Percentiles rank a stretch among this genome's conserved stretches.
Conservation (phyloP, 345 rosid genomes). For the Salix caprea region DNA sequence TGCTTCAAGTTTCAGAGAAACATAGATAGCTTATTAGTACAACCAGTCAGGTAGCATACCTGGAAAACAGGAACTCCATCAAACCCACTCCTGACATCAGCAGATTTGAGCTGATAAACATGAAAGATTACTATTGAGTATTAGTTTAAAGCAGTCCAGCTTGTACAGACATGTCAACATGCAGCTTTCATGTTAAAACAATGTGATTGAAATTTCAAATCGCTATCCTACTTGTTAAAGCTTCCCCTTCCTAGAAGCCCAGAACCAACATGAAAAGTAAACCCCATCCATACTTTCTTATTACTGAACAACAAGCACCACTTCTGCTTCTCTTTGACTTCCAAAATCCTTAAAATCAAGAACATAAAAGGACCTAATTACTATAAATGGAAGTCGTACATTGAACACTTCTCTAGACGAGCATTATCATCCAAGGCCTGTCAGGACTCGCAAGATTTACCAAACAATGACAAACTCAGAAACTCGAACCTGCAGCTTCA, state of each 20-base stretch:
- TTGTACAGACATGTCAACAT: neutral
- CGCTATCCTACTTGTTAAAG: neutral
- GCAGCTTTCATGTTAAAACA: neutral
- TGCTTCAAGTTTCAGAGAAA: neutral
- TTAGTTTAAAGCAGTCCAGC: neutral
- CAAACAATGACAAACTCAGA: neutral
- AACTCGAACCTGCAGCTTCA: neutral
- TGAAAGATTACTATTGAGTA: slow-evolving; percentile 12
- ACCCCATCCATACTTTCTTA: neutral
- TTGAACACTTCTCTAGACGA: neutral
- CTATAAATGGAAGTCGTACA: too few relatives aligned
- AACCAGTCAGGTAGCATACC: slow-evolving; percentile 37
- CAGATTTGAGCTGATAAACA: slow-evolving; percentile 54
- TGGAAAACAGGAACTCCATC: slow-evolving; percentile 98
- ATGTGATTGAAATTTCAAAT: neutral
- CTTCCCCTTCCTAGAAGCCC: neutral
- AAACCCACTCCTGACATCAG: slow-evolving; percentile 51
- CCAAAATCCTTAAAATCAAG: neutral
- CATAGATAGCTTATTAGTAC: neutral
- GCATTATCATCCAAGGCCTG: neutral
- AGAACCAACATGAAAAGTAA: neutral
- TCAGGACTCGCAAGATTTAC: neutral
- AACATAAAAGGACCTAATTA: neutral
- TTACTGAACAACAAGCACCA: neutral
- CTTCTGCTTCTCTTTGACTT: neutral